These are phyloP conservation scores for Cystobasidium pallidum DNA, from an alignment of 1,284 basidiomycete genomes.

Conservation along the genomic window DNA sequence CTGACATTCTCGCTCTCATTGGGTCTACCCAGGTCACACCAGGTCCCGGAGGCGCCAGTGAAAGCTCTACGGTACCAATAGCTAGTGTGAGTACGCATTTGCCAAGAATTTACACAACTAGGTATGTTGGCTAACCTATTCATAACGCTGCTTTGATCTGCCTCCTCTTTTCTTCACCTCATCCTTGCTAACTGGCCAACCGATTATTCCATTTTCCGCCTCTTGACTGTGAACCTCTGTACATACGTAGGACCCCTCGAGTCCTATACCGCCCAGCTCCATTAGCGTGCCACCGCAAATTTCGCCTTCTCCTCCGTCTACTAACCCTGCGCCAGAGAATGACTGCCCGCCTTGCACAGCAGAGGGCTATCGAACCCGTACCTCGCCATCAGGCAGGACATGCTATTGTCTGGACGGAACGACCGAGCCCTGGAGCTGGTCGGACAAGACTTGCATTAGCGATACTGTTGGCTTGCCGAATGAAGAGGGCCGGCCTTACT, in stretches of 20 bases:
- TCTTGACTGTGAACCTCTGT: too few species aligned
- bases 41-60: neutral
- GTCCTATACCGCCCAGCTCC: neutral
- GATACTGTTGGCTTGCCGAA: slow-evolving; percentile 7
- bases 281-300: neutral
- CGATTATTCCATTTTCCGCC: neutral
- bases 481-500: slow-evolving; percentile 14
- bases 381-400: slow-evolving; percentile 6
- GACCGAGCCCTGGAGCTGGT: neutral
- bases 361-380: neutral
- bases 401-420: slow-evolving; percentile 8
- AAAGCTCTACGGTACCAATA: neutral
- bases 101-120: neutral
- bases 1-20: too few species aligned
- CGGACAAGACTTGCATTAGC: neutral
- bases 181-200: too few species aligned
- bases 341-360: slow-evolving; percentile 29
- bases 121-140: neutral
- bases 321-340: neutral
- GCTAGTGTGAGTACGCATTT: neutral
- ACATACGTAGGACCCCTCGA: neutral
- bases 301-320: neutral
- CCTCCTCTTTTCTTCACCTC: neutral
- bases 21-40: neutral
- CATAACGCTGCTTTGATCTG: neutral